A percentile compares a stretch with the other conserved stretches of the same genome.
Conservation (phyloP, 2,329 filamentous ascomycete genomes). For the Phialemoniopsis sp. region DNA sequence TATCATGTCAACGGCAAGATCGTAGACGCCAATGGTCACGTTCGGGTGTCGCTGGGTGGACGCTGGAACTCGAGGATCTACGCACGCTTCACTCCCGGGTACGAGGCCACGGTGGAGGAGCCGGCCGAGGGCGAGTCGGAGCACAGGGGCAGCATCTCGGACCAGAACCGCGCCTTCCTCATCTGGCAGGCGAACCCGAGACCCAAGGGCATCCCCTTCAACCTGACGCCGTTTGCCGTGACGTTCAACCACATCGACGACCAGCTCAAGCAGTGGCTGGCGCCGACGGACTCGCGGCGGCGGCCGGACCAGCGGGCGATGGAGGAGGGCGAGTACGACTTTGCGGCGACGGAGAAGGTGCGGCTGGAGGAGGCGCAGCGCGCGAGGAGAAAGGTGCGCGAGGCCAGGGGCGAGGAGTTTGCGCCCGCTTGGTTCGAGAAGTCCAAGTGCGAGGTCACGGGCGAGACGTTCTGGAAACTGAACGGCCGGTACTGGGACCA, state of each 20-base stretch:
- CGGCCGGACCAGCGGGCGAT: constrained; percentile 94
- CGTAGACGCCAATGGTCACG: constrained; percentile 71
- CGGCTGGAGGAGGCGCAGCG: constrained; percentile 90
- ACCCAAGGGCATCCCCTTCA: constrained; percentile 87
- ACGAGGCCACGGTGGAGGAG: constrained; percentile 68
- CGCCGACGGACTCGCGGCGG: constrained; percentile 90
- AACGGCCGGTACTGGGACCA: constrained; percentile 85
- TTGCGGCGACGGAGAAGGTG: constrained; percentile 91
- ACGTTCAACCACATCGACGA: constrained; percentile 91
- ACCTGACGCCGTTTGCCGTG: constrained; percentile 91
- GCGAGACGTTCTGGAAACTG: constrained; percentile 87
- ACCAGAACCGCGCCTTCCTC: constrained; percentile 71
- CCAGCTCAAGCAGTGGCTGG: constrained; percentile 69
- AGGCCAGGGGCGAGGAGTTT: constrained; percentile 78
- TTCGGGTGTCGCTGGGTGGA: constrained; percentile 85
- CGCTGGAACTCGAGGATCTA: constrained; percentile 98
- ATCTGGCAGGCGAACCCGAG: constrained; percentile 88
- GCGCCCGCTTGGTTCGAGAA: constrained; percentile 80
- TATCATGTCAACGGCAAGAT: constrained; percentile 88
- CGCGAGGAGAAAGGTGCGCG: constrained; percentile 66
- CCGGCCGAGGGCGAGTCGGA: constrained; percentile 35
- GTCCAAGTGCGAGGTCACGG: constrained; percentile 69
- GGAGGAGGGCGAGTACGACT: constrained; percentile 97
- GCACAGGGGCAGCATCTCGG: constrained; percentile 51
- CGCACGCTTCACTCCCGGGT: constrained; percentile 86